These are phyloP conservation scores for Rosa multiflora DNA, from an alignment of 306 rosid genomes.

Conservation along the genomic window DNA sequence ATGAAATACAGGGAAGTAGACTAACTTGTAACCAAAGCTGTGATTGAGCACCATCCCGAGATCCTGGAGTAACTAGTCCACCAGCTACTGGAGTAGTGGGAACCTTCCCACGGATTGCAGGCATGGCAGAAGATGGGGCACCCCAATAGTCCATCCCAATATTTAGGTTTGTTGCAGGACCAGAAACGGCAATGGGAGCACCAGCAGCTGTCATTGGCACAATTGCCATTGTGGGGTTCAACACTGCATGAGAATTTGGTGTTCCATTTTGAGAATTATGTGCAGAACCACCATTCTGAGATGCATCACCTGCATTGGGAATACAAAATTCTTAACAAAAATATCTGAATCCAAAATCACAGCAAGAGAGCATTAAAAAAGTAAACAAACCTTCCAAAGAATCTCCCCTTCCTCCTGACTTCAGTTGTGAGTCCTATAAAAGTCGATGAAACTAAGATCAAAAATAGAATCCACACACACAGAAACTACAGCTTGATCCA, in stretches of 20 bases:
- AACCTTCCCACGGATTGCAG: slow-evolving; percentile 71
- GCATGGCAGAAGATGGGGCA: slow-evolving; percentile 64
- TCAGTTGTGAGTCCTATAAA: slow-evolving; percentile 76
- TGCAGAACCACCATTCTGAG: slow-evolving; percentile 75
- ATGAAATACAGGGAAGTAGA: slow-evolving; percentile 13
- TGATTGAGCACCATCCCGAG: slow-evolving; percentile 84
- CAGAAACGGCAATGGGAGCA: slow-evolving; percentile 68
- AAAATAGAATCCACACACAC: background rate
- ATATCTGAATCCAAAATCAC: slow-evolving; percentile 13
- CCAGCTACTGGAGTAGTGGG: slow-evolving; percentile 81
- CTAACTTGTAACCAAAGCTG: slow-evolving; percentile 89
- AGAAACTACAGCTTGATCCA: background rate
- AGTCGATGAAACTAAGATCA: slow-evolving; percentile 25
- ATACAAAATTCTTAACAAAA: slow-evolving; percentile 19
- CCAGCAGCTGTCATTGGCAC: slow-evolving; percentile 68
- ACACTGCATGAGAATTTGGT: slow-evolving; percentile 55
- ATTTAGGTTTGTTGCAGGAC: slow-evolving; percentile 90
- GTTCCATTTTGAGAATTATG: slow-evolving; percentile 83
- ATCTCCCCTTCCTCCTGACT: slow-evolving; percentile 78
- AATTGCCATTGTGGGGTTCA: slow-evolving; percentile 65
- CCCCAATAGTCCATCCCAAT: slow-evolving; percentile 99
- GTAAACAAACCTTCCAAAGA: slow-evolving; percentile 75
- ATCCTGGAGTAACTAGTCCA: slow-evolving; percentile 67
- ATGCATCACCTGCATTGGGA: slow-evolving; percentile 59
- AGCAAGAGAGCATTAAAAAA: slow-evolving; percentile 28